Evolutionary conservation across 371 early-diverging fungal species (phyloP).

Genomic region (Haplosporangium sp.): DNA sequence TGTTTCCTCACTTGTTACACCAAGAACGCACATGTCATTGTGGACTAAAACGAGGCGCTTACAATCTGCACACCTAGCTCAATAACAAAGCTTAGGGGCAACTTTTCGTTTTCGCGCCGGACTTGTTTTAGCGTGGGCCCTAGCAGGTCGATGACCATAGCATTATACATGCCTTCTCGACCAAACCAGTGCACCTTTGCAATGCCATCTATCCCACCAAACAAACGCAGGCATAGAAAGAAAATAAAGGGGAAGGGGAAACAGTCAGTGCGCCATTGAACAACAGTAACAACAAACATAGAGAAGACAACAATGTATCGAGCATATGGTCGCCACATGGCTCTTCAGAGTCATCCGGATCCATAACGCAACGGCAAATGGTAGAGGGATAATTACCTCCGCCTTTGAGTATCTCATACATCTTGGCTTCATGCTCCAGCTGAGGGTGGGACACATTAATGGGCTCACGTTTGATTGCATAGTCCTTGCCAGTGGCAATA

Average conservation of each 20-base stretch:
- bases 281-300: conserved; percentile 1
- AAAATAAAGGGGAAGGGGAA: conserved; percentile 4
- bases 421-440: conserved; percentile 62
- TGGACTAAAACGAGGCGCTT: conserved; percentile 16
- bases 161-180: conserved; percentile 88
- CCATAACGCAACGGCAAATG: background rate
- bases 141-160: conserved; percentile 95
- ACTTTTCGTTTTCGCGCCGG: conserved; percentile 60
- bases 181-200: conserved; percentile 92
- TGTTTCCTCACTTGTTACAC: background rate
- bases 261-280: background rate
- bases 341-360: background rate
- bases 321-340: background rate
- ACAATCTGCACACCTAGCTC: conserved; percentile 71
- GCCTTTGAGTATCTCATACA: conserved; percentile 62
- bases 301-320: background rate
- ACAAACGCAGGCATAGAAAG: background rate
- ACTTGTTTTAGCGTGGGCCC: conserved; percentile 95
- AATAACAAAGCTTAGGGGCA: conserved; percentile 63
- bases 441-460: conserved; percentile 60
- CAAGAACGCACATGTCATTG: background rate
- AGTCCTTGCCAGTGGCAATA: conserved; percentile 58
- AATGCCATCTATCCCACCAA: conserved; percentile 69
- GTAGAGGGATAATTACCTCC: conserved; percentile 58
- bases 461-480: conserved; percentile 69